Percentiles rank a stretch among this genome's conserved stretches.
Evolutionary conservation across 225 moss, liverwort and hornwort genomes (phyloP).

Genomic region (Marchantia paleacea): DNA sequence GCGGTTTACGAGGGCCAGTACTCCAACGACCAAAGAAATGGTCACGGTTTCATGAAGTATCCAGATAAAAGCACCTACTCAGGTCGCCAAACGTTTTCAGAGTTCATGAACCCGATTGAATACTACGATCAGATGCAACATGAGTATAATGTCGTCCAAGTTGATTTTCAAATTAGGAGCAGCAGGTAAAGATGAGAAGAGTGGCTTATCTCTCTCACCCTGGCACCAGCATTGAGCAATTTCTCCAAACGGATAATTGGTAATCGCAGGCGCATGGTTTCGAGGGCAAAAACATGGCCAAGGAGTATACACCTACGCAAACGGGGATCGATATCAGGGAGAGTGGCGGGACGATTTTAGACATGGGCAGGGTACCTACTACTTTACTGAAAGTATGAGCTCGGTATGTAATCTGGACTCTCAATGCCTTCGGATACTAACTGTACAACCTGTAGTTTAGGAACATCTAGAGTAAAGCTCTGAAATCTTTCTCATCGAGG

Average conservation of each 20-base stretch:
- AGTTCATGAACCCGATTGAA: no score
- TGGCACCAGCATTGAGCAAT: no score
- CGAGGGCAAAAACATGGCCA: conserved; percentile 68
- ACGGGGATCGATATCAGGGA: conserved; percentile 80
- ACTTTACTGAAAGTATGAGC: conserved; percentile 85
- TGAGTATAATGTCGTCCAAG: background rate
- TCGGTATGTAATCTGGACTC: conserved; percentile 40
- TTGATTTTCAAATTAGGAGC: background rate
- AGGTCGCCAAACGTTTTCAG: conserved; percentile 27
- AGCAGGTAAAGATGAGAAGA: no score
- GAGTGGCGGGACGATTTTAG: conserved; percentile 66
- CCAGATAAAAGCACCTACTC: conserved; percentile 67
- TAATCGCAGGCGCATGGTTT: conserved; percentile 68
- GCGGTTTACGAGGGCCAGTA: conserved; percentile 79
- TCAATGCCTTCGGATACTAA: background rate
- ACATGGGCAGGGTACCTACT: conserved; percentile 85
- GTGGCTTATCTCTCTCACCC: no score
- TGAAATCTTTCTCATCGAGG: no score
- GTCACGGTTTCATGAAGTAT: conserved; percentile 75
- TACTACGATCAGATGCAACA: background rate
- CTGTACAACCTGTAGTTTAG: background rate
- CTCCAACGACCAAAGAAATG: conserved; percentile 74
- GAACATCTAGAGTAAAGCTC: no score
- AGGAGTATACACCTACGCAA: conserved; percentile 76
- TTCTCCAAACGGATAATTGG: background rate